These are phyloP conservation scores for Fabrea salina DNA, from an alignment of 169 alveolate genomes.

Conservation along the genomic window DNA sequence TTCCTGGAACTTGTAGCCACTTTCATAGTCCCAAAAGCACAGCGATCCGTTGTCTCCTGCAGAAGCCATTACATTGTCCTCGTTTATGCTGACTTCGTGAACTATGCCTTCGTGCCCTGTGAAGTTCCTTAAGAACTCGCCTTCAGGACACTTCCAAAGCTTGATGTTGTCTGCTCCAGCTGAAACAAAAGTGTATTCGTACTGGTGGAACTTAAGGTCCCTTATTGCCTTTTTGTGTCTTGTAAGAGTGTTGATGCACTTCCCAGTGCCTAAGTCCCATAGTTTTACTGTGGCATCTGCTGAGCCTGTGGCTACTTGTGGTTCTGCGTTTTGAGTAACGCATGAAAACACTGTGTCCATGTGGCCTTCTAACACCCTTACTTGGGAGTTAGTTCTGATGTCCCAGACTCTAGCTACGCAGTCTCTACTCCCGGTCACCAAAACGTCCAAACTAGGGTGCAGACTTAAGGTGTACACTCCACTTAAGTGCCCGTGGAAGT, in stretches of 20 bases:
- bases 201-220: conserved; percentile 93
- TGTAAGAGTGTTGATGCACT: conserved; percentile 91
- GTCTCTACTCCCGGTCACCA: conserved; percentile 98
- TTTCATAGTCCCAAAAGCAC: conserved; percentile 96
- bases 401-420: conserved; percentile 99
- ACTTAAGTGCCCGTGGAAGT: conserved; percentile 95
- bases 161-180: conserved; percentile 97
- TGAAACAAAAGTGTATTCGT: conserved; percentile 95
- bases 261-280: conserved; percentile 98
- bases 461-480: conserved; percentile 94
- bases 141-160: conserved; percentile 92
- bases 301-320: conserved; percentile 96
- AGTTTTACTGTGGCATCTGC: conserved; percentile 93
- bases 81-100: conserved; percentile 70
- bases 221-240: conserved; percentile 97
- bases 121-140: conserved; percentile 68
- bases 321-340: conserved; percentile 91
- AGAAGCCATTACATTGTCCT: conserved; percentile 88
- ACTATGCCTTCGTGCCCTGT: conserved; percentile 55
- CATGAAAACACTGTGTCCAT: conserved; percentile 91
- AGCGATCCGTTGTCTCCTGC: conserved; percentile 97
- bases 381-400: conserved; percentile 93
- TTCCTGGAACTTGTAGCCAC: conserved; percentile 94
- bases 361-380: conserved; percentile 94
- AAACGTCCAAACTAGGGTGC: conserved; percentile 96